Evolutionary conservation across 441 rosid genomes (phyloP), one percentile per base, ranked within the genome.

Genomic region (Pelargonium australe): DNA sequence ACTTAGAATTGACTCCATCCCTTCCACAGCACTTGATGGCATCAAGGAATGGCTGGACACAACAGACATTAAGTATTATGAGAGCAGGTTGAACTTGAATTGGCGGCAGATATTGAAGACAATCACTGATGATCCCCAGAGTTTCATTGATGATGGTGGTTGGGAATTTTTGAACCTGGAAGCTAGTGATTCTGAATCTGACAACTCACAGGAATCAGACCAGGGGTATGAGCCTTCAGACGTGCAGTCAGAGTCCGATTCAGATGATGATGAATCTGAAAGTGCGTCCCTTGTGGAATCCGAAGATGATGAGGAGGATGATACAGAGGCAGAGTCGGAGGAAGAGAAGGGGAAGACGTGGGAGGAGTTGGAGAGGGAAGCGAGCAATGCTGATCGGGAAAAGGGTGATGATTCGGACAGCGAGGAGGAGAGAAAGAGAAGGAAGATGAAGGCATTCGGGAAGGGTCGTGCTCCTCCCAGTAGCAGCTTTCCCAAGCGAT

Each of bases 401-500:
- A 75, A 75, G 55, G 78, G 78, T 8, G 71, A 53, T 62, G 78
- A 75, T 51, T 75, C 78, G 6, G 73, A 75, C 23, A 75, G 78
- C 19, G 78, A 75, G 60, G 78, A 75, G 64, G 78, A 75, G 68
- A 75, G 78, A 64, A 75, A 68, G 74, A 75, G 70, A 57, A 70
- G 78, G 78, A 75, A 75, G 78, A 70, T 75, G 71, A 81, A 72
- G 65, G 70, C 82, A 7, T 72, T 75, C 0, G 80, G 78, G 6
- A 77, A 77, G 57, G 58, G 74, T 43, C 79, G 81, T 25, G 80
- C 73, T 10, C 82, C 78, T 53, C 76, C 68, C 2, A 45, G 81
- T 16, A 43, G 82, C 67, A 73, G 81, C 73, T 74, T 80, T 65
- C 78, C 75, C 11, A 87, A 87, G 82, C 78, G 90, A 58, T 23